Percentiles rank a stretch among this genome's conserved stretches.
These are phyloP conservation scores for Epipyxis sp. DNA, from an alignment of 108 stramenopile genomes.

Conservation along the genomic window DNA sequence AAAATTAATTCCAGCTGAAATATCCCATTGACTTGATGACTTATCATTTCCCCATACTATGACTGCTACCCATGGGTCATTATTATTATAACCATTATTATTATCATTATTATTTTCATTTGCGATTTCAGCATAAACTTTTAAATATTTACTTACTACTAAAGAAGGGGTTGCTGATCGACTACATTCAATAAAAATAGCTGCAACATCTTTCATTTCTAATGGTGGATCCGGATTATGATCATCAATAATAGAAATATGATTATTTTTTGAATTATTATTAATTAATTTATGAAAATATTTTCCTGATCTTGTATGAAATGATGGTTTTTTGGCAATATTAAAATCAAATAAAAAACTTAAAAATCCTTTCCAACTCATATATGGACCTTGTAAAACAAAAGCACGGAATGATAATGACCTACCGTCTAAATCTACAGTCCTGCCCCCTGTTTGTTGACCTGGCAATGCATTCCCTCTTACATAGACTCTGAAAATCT, in stretches of 20 bases:
- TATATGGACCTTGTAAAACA: slow-evolving; percentile 9
- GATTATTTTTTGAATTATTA: neutral
- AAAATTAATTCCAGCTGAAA: neutral
- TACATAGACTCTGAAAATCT: slow-evolving; percentile 14
- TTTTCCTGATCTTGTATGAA: neutral
- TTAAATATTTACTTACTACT: neutral
- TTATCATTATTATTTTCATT: too few relatives aligned
- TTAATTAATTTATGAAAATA: neutral
- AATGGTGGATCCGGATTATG: neutral
- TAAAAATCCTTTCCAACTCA: slow-evolving; percentile 10
- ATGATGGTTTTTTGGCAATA: slow-evolving; percentile 1
- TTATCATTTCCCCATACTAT: neutral
- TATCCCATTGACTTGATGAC: neutral
- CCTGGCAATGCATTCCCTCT: slow-evolving; percentile 14
- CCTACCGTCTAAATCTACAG: slow-evolving; percentile 3
- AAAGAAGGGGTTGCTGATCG: neutral
- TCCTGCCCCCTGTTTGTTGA: neutral
- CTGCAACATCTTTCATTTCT: neutral
- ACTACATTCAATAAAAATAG: neutral
- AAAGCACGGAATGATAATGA: neutral
- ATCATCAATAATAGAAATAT: neutral
- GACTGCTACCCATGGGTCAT: neutral
- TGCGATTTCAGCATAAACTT: neutral
- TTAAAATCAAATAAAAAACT: slow-evolving; percentile 2
- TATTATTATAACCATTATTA: neutral